Evolutionary conservation across 768 basidiomycete species (phyloP), one percentile per base, ranked within the genome.

Genomic region (Ephemerocybe angulata): DNA sequence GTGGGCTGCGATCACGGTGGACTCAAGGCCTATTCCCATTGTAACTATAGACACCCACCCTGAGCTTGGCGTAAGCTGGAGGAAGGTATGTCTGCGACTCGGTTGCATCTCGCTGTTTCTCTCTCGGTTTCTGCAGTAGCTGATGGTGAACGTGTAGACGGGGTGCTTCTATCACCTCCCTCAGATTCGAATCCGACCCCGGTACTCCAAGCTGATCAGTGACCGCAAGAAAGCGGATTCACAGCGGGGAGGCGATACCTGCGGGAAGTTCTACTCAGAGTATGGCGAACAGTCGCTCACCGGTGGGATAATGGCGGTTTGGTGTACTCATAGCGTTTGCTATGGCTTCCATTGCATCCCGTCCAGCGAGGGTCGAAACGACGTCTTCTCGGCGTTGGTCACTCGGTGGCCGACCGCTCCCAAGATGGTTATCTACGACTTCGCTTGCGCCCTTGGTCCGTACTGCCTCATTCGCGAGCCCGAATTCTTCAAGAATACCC

Each of bases 271-370:
- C 41, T 53, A 27, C 22, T 25, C 41, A 4, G 3, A 4, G 40
- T 50, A 57, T 0, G 59, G 68, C 1, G 70, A 65, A n/a, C 6
- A 19, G 10, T 4, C 7, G n/a, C 38, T 41, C 15, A 41, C 38
- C 0, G 69, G 70, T 3, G 67, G 70, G 2, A 63, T 72, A 2
- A 68, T 70, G 66, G 64, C 59, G 4, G 54, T 54, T 3, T 72
- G 71, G 70, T 73, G 70, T 42, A 66, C 68, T 0, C 70, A 72
- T 54, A 65, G 63, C 47, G 60, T 71, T 1, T 63, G 66, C 44
- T 70, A 70, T 58, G 67, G 72, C 1, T 73, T 72, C 50, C 67
- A 72, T 22, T 66, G 63, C 52, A 76, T 74, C 21, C 74, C 71
- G 0, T 37, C 55, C 8, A 65, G 60, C 1, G 73, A 74, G 56